Evolutionary conservation across 495 filamentous ascomycete genomes (phyloP), one percentile per base, ranked within the genome.

Genomic region (Chaetomium tenue): DNA sequence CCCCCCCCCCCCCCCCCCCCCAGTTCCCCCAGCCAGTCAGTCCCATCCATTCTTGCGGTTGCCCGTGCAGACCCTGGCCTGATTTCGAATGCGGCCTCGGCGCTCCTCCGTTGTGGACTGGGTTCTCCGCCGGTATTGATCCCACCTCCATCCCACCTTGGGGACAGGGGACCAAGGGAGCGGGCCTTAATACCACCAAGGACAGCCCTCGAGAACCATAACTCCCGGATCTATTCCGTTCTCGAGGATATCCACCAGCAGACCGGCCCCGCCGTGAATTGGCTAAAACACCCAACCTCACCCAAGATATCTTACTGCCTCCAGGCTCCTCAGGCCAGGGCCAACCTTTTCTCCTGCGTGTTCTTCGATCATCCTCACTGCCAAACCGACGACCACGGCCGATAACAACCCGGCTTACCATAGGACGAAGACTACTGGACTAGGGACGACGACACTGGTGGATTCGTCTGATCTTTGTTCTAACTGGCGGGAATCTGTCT

Each of bases 41-140:
- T 58, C 47, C 65, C 63, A 61, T 66, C 66, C 64, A 68, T 63
- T 69, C 63, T 68, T 70, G 64, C 68, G 61, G 70, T 73, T 73
- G 74, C 69, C 72, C 70, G 73, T 76, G 73, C 77, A 72, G 70
- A 65, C 77, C 77, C 74, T 79, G 75, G 70, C 70, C 30, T 74
- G 71, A 67, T 66, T 75, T 78, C 76, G 77, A 78, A 78, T 76
- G 74, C 75, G 77, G 72, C 76, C 72, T 78, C 74, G 79, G 72
- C 74, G 74, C 76, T 78, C 75, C 75, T 81, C 79, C 78, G 74
- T 73, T 58, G 73, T 75, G 69, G 73, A 75, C 71, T 75, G 69
- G 64, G 72, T 68, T 70, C 74, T 78, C 71, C 70, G 71, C 75
- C 78, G 79, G 78, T 80, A 82, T 79, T 80, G 76, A 80, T 75